Base-by-base conservation (phyloP, 1,284 basidiomycete genomes). In the Sporisorium graminicola region DNA sequence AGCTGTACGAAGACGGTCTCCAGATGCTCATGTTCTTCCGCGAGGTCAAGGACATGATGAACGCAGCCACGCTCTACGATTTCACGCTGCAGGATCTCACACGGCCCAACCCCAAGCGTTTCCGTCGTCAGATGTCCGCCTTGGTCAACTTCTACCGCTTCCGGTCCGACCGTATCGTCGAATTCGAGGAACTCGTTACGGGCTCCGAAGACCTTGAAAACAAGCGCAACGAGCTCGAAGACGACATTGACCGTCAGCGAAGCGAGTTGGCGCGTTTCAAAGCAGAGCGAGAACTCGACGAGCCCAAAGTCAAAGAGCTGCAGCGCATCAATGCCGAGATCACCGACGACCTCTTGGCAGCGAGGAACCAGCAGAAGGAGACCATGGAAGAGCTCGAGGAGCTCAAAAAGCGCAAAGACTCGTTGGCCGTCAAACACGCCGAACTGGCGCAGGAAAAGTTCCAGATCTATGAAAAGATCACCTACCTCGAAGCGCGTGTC, bases 291-390 rank as follows among this genome's bases (percentile, higher is more conserved):
- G 84, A 80, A 20, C 86, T 86, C 14, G 86, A 92, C 60, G 88
- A 89, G 62, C 89, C 90, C 14, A 92, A 94, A 80, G 86, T 92
- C 10, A 89, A 90, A 60, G 87, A 88, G 43, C 86, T 94, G 52
- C 89, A 91, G 61, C 86, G 91, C 67, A 91, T 93, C 82, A 94
- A 92, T 75, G 91, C 93, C 10, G 90, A 91, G 74, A 92, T 92
- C 87, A 93, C 95, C 70, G 89, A 95, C 46, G 91, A 90, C 77
- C 89, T 95, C 27, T 51, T 81, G 16, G 63, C 65, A 37, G 74
- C 74, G 16, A 33, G 74, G 5, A 77, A 78, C 54, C 70, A 79
- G 64, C 81, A 79, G 37, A 69, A 70, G 60, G 61, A 69, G 33
- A 68, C 75, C 44, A 76, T 79, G 47, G 68, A 73, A 26, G 74